Conservation (phyloP, 345 rosid species). For the Raphanus raphanistrum region DNA sequence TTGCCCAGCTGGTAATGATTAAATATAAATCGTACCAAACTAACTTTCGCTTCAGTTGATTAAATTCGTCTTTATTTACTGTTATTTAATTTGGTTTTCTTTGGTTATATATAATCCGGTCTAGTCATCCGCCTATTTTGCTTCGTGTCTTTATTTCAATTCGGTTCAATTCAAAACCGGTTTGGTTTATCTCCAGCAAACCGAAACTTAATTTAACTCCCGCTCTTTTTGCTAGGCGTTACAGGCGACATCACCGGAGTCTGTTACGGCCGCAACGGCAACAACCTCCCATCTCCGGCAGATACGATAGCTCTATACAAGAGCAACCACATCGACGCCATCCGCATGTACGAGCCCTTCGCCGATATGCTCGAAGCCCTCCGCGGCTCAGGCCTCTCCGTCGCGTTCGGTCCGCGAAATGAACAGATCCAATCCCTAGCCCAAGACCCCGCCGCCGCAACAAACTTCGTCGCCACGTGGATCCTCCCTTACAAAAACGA, state of each 20-base stretch:
- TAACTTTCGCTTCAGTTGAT: too few relatives aligned
- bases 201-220: neutral
- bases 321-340: conserved; percentile 3
- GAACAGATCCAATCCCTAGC: conserved; percentile 36
- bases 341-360: conserved; percentile 45
- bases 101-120: neutral
- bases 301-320: conserved; percentile 42
- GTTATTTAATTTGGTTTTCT: neutral
- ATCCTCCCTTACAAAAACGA: conserved; percentile 32
- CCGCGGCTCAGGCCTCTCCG: conserved; percentile 26
- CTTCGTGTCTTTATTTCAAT: neutral
- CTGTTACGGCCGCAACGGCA: conserved; percentile 41
- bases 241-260: conserved; percentile 34
- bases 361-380: conserved; percentile 37
- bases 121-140: neutral
- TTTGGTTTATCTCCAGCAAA: neutral
- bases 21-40: neutral
- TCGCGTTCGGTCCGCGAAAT: conserved; percentile 37
- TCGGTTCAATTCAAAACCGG: neutral
- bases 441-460: conserved; percentile 25
- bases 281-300: conserved; percentile 45
- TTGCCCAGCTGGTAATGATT: conserved; percentile 2
- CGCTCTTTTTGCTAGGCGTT: neutral
- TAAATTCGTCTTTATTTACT: neutral
- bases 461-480: conserved; percentile 17